Evolutionary conservation across 257 asterid species (phyloP).

Genomic region (Pogostemon cablin): DNA sequence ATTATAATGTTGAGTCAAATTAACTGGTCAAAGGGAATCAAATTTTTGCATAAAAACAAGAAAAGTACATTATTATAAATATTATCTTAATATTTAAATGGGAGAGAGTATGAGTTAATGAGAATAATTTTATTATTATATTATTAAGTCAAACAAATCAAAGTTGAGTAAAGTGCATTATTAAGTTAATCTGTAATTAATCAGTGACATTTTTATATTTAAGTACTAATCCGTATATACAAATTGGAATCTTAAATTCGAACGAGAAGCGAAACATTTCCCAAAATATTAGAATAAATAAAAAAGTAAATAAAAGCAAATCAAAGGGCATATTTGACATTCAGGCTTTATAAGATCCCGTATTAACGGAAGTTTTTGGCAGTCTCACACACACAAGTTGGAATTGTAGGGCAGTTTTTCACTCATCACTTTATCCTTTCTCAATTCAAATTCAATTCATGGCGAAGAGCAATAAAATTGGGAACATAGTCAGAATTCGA

Average conservation of each 20-base stretch:
- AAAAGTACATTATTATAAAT: too few species aligned
- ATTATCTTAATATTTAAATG: too few species aligned
- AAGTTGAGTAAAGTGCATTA: not conserved
- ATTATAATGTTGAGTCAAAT: too few species aligned
- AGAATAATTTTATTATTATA: too few species aligned
- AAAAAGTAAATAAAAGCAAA: slow-evolving; percentile 35
- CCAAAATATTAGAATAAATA: not conserved
- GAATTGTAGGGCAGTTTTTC: not conserved
- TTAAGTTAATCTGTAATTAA: not conserved
- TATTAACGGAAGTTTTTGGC: not conserved
- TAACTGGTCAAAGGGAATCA: too few species aligned
- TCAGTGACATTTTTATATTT: too few species aligned
- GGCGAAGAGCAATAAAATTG: slow-evolving; percentile 54
- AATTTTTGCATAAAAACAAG: too few species aligned
- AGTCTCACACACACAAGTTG: not conserved
- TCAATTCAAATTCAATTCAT: slow-evolving; percentile 4
- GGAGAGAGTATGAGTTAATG: too few species aligned
- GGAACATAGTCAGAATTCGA: slow-evolving; percentile 65
- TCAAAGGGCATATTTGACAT: slow-evolving; percentile 29
- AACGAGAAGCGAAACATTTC: not conserved
- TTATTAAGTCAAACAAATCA: too few species aligned
- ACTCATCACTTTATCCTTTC: not conserved
- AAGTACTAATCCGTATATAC: too few species aligned
- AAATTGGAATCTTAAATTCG: not conserved
- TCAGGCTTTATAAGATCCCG: slow-evolving; percentile 8